Percentiles rank a stretch among this genome's conserved stretches.
These are phyloP conservation scores for Gautieria morchelliformis DNA, from an alignment of 768 basidiomycete species.

Conservation along the genomic window DNA sequence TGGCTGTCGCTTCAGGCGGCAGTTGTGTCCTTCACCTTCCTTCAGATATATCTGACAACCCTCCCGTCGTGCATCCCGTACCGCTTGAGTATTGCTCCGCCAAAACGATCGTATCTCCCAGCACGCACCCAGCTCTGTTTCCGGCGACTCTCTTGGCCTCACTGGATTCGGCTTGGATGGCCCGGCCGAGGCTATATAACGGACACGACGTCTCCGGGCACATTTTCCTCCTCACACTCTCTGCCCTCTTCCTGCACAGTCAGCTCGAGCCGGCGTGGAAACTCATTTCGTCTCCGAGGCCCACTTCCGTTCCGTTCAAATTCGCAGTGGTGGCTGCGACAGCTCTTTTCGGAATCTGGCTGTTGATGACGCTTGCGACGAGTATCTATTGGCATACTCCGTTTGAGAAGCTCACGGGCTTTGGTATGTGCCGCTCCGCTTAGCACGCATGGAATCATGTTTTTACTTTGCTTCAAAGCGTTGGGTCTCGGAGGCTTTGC, in stretches of 20 bases:
- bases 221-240: conserved; percentile 79
- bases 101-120: conserved; percentile 40
- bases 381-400: conserved; percentile 88
- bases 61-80: conserved; percentile 41
- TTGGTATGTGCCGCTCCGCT: conserved; percentile 41
- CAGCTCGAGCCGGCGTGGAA: conserved; percentile 47
- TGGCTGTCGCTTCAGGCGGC: conserved; percentile 59
- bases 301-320: conserved; percentile 27
- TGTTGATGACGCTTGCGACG: conserved; percentile 71
- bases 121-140: conserved; percentile 59
- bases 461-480: conserved; percentile 19
- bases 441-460: not conserved
- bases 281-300: conserved; percentile 9
- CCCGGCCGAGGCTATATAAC: conserved; percentile 50
- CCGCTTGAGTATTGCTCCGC: conserved; percentile 50
- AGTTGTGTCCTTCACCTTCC: conserved; percentile 65
- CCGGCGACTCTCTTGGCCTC: conserved; percentile 19
- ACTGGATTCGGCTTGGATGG: conserved; percentile 21
- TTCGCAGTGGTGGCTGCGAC: conserved; percentile 38
- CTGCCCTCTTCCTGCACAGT: conserved; percentile 66
- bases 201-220: conserved; percentile 96
- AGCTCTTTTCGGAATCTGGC: conserved; percentile 49
- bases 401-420: conserved; percentile 79
- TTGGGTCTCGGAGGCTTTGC: conserved; percentile 28
- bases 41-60: conserved; percentile 8